Percentiles rank a stretch among this genome's conserved stretches.
These are phyloP conservation scores for Hypocrella siamensis DNA, from an alignment of 2,329 filamentous ascomycete genomes.

Conservation along the genomic window DNA sequence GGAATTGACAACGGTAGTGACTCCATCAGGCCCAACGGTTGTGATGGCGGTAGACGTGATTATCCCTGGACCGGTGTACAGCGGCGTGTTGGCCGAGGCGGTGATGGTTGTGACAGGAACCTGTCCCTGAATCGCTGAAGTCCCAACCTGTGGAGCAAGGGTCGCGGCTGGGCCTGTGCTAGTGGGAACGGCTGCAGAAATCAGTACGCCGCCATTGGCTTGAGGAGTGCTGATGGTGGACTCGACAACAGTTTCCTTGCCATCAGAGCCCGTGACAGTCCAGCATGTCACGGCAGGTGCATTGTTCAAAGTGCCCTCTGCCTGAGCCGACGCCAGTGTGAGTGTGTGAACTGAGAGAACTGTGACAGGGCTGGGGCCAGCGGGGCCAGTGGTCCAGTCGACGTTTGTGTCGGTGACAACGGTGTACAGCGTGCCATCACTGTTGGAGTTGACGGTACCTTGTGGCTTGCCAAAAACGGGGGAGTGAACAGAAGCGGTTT, in stretches of 20 bases:
- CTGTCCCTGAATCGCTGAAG: background rate
- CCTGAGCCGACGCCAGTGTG: slow-evolving; percentile 4
- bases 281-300: slow-evolving; percentile 7
- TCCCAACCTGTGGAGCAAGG: slow-evolving; percentile 1
- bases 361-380: slow-evolving; percentile 8
- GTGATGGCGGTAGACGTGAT: slow-evolving; percentile 2
- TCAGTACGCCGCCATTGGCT: background rate
- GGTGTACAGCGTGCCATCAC: slow-evolving; percentile 3
- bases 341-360: slow-evolving; percentile 10
- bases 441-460: slow-evolving; percentile 2
- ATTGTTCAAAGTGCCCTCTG: background rate
- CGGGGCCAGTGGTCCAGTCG: slow-evolving; percentile 7
- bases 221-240: slow-evolving; percentile 9
- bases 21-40: slow-evolving; percentile 3
- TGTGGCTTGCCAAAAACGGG: slow-evolving; percentile 1
- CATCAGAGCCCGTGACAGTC: slow-evolving; percentile 7
- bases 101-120: slow-evolving; percentile 5
- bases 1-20: slow-evolving; percentile 4
- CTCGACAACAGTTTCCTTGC: slow-evolving; percentile 16
- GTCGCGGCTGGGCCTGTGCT: slow-evolving; percentile 1
- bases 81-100: slow-evolving; percentile 1
- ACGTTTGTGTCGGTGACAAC: slow-evolving; percentile 11
- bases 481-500: slow-evolving; percentile 1
- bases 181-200: background rate
- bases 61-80: slow-evolving; percentile 3